A percentile compares a stretch with the other conserved stretches of the same genome.
phyloP scores from a whole-genome alignment of 2,329 filamentous ascomycete genomes.

The Sclerotinia borealis region DNA sequence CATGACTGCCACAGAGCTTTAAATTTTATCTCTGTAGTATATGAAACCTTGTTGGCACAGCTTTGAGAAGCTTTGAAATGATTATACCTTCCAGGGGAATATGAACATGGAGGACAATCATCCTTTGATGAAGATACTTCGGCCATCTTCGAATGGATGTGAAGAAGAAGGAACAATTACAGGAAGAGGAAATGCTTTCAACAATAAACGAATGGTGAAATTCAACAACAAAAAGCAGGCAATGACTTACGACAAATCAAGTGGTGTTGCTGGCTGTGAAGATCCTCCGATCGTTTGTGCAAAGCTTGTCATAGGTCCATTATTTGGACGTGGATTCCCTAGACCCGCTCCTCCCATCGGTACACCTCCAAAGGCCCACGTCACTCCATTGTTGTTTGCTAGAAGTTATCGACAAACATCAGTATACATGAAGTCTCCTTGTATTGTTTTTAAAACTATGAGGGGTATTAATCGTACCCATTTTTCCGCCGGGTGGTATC shows the following conservation, averaged over 20 bases:
- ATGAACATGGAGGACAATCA: neutral
- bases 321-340: conserved; percentile 48
- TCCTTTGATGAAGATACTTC: neutral
- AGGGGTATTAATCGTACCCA: conserved; percentile 43
- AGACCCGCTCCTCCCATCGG: conserved; percentile 53
- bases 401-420: conserved; percentile 26
- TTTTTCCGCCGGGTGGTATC: conserved; percentile 59
- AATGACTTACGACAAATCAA: conserved; percentile 58
- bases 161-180: neutral
- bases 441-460: neutral
- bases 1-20: neutral
- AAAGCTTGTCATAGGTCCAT: conserved; percentile 56
- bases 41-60: neutral
- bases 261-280: conserved; percentile 54
- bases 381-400: conserved; percentile 34
- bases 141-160: conserved; percentile 1
- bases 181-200: neutral
- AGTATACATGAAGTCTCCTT: conserved; percentile 17
- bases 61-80: neutral
- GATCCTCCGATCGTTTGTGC: conserved; percentile 56
- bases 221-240: conserved; percentile 21
- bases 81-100: conserved; percentile 8
- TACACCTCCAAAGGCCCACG: conserved; percentile 58
- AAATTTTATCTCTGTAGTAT: neutral
- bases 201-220: conserved; percentile 13